Base-by-base conservation (phyloP, 768 basidiomycete species). In the Calocybe gangraenosa region DNA sequence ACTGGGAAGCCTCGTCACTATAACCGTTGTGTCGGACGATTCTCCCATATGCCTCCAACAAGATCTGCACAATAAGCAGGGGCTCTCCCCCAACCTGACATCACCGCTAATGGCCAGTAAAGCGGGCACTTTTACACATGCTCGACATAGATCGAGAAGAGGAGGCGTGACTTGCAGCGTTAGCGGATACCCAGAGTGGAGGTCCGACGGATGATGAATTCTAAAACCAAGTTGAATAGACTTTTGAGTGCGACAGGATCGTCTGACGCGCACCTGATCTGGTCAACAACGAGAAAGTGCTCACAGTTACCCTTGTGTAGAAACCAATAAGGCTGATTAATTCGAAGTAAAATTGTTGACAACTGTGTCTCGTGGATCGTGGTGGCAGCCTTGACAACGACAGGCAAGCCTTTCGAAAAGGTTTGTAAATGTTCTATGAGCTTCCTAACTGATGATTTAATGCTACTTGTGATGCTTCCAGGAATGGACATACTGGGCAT, bases 281-380 rank as follows among this genome's bases (percentile, higher is more conserved):
- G 75, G 48, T 88, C 81, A 31, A 92, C 50, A 17, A 84, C 75
- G 17, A 90, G 52, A 58, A 82, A 87, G 56, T 92, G 90, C 53
- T 91, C 87, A 57, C 90, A 92, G 54, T 79, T 84, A 25, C 89
- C 90, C 43, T 76, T 74, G 56, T 92, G 90, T 14, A 91, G 66
- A 44, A 92, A 65, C 81, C 85, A 89, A 52, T 92, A 92, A 0
- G 91, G 91, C 55, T 84, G 73, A 52, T 87, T 76, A 30, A 88
- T 60, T 23, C 82, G 75, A 17, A 91, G 61, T 3, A 69, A 64
- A 18, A 92, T 71, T 1, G 79, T 74, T 1, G 68, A 61, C 32
- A 91, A 65, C 7, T 58, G 44, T 7, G 78, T 78, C 43, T 79
- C 69, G 42, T 65, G 57, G 57, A 83, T 67, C 3, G 73, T 55